Evolutionary conservation across 2,329 filamentous ascomycete species (phyloP).

Genomic region (Colletotrichum sp.): DNA sequence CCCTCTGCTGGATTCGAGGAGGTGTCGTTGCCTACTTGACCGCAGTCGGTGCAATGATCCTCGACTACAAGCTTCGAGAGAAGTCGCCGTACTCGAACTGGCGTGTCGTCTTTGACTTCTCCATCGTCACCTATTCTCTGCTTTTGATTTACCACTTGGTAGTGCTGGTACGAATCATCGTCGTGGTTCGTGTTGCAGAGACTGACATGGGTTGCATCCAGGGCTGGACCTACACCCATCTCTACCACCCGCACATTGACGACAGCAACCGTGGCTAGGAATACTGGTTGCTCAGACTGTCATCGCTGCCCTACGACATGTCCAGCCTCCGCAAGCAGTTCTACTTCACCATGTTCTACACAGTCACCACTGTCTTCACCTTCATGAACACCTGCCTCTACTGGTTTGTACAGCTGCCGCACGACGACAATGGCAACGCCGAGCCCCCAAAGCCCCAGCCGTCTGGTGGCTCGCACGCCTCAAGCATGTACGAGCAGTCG

Average conservation of each 20-base stretch:
- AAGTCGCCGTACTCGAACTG: slow-evolving; percentile 42
- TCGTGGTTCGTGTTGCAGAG: neutral
- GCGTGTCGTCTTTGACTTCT: slow-evolving; percentile 56
- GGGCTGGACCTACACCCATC: slow-evolving; percentile 58
- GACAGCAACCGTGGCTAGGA: slow-evolving; percentile 40
- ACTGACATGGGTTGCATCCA: slow-evolving; percentile 26
- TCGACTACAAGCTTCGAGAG: slow-evolving; percentile 50
- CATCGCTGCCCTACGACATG: slow-evolving; percentile 52
- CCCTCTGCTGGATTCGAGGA: slow-evolving; percentile 49
- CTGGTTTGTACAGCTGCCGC: slow-evolving; percentile 47
- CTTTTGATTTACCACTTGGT: slow-evolving; percentile 51
- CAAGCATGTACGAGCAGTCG: neutral
- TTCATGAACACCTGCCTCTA: slow-evolving; percentile 58
- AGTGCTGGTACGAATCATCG: slow-evolving; percentile 45
- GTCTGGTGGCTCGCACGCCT: neutral
- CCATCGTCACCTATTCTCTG: slow-evolving; percentile 46
- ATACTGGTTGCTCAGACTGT: slow-evolving; percentile 38
- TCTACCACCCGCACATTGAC: slow-evolving; percentile 50
- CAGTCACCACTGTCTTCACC: slow-evolving; percentile 47
- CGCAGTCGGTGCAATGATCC: slow-evolving; percentile 43
- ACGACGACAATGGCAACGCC: slow-evolving; percentile 25
- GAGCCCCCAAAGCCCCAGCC: slow-evolving; percentile 15
- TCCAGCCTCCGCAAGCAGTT: slow-evolving; percentile 46
- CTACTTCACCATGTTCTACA: slow-evolving; percentile 57
- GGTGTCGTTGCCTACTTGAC: slow-evolving; percentile 48